Conservation (phyloP, 2,329 filamentous ascomycete species). For the Clarireedia homoeocarpa region DNA sequence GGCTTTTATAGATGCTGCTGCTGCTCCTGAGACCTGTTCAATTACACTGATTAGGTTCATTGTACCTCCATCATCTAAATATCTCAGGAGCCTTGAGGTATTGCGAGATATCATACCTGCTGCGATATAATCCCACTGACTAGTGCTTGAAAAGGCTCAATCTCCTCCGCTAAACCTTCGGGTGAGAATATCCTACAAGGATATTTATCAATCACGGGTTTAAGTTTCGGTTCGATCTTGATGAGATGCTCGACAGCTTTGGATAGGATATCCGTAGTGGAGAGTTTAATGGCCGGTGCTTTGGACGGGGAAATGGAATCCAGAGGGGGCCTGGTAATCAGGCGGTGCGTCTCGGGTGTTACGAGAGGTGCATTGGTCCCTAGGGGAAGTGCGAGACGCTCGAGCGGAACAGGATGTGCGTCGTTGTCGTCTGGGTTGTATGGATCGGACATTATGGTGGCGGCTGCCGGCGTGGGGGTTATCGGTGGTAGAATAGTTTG, state of each 20-base stretch:
- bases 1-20: conserved; percentile 79
- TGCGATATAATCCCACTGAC: conserved; percentile 88
- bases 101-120: conserved; percentile 42
- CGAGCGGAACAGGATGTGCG: conserved; percentile 21
- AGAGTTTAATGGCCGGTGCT: conserved; percentile 29
- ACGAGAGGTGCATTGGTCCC: conserved; percentile 62
- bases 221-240: conserved; percentile 63
- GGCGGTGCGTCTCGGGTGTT: conserved; percentile 61
- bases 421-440: conserved; percentile 34
- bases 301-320: conserved; percentile 51
- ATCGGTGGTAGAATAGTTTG: conserved; percentile 27
- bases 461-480: conserved; percentile 42
- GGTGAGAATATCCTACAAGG: conserved; percentile 74
- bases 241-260: conserved; percentile 71
- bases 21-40: conserved; percentile 69
- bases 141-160: conserved; percentile 83
- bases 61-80: too few relatives aligned
- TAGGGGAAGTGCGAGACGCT: conserved; percentile 54
- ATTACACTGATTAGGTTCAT: too few relatives aligned
- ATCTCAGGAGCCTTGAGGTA: too few relatives aligned
- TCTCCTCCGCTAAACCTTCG: conserved; percentile 70
- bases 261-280: conserved; percentile 65
- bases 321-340: conserved; percentile 46
- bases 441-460: conserved; percentile 38
- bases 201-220: conserved; percentile 63